Percentiles rank a stretch among this genome's conserved stretches.
Evolutionary conservation across 2,329 filamentous ascomycete species (phyloP).

Genomic region (Anisogramma anomala): DNA sequence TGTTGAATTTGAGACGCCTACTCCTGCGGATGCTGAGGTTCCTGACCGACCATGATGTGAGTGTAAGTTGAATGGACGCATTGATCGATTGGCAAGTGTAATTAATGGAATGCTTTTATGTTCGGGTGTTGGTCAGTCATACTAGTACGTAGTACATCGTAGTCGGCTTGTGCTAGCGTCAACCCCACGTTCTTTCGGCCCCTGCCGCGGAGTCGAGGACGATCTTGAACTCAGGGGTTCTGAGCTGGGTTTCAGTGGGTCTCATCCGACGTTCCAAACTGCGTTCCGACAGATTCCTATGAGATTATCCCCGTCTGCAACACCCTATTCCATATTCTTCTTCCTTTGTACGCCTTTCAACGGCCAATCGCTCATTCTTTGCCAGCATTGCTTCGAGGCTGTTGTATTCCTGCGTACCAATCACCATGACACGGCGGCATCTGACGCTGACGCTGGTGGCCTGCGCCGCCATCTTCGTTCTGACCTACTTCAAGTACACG

Average conservation of each 20-base stretch:
- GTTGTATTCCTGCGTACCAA: too few species aligned
- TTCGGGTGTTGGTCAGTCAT: too few species aligned
- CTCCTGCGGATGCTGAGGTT: too few species aligned
- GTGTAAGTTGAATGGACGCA: too few species aligned
- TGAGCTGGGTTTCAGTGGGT: conserved; percentile 5
- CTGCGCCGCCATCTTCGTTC: conserved; percentile 41
- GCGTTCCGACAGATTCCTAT: not conserved
- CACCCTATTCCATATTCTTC: not conserved
- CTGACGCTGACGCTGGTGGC: conserved; percentile 42
- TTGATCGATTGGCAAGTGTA: too few species aligned
- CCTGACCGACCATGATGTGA: too few species aligned
- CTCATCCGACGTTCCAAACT: not conserved
- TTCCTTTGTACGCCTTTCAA: conserved; percentile 1
- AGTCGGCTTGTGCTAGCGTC: not conserved
- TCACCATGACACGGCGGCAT: conserved; percentile 40
- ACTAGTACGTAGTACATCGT: not conserved
- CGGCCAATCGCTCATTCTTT: not conserved
- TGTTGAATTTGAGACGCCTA: not conserved
- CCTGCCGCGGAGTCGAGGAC: conserved; percentile 2
- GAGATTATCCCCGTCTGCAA: not conserved
- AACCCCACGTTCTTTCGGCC: conserved; percentile 8
- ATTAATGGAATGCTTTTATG: too few species aligned
- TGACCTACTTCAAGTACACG: conserved; percentile 48
- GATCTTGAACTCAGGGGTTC: not conserved
- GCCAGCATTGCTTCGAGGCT: not conserved